Percentiles rank a stretch among this genome's conserved stretches.
Evolutionary conservation across 208 protist genomes (phyloP).

Genomic region (Trypanosoma rangeli): DNA sequence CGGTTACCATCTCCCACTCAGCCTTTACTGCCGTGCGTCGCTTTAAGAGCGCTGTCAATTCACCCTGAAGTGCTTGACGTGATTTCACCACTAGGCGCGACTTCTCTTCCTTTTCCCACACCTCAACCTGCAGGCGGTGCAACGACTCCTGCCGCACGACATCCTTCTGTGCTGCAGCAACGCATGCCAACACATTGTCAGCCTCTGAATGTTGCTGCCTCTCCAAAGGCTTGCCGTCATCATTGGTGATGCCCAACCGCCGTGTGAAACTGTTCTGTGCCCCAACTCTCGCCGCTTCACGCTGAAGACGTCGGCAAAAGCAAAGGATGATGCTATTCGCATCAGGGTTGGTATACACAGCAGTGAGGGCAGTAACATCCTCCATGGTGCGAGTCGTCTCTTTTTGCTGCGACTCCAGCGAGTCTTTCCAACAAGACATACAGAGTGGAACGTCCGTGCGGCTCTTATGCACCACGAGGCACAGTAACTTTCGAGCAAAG

Average conservation of each 20-base stretch:
- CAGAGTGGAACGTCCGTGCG: conserved; percentile 22
- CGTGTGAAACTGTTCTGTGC: neutral
- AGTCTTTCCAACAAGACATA: conserved; percentile 21
- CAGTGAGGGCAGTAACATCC: conserved; percentile 9
- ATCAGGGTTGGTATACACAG: neutral
- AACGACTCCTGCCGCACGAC: conserved; percentile 14
- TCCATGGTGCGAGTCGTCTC: conserved; percentile 4
- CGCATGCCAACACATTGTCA: neutral
- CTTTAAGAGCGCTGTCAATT: neutral
- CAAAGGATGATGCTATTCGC: conserved; percentile 14
- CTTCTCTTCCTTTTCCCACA: conserved; percentile 14
- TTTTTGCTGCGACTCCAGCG: conserved; percentile 8
- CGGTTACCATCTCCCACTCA: neutral
- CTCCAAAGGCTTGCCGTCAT: neutral
- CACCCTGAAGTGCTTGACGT: neutral
- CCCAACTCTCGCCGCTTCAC: neutral
- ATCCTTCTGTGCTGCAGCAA: neutral
- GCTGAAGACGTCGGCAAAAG: neutral
- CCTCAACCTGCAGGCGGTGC: conserved; percentile 10
- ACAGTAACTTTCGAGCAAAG: conserved; percentile 16
- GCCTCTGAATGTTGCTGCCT: neutral
- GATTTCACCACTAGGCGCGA: neutral
- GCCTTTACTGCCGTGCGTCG: neutral
- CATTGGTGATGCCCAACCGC: neutral
- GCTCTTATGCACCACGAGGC: conserved; percentile 18